These are phyloP conservation scores for Penicillium nucicola DNA, from an alignment of 495 filamentous ascomycete genomes.

Conservation along the genomic window DNA sequence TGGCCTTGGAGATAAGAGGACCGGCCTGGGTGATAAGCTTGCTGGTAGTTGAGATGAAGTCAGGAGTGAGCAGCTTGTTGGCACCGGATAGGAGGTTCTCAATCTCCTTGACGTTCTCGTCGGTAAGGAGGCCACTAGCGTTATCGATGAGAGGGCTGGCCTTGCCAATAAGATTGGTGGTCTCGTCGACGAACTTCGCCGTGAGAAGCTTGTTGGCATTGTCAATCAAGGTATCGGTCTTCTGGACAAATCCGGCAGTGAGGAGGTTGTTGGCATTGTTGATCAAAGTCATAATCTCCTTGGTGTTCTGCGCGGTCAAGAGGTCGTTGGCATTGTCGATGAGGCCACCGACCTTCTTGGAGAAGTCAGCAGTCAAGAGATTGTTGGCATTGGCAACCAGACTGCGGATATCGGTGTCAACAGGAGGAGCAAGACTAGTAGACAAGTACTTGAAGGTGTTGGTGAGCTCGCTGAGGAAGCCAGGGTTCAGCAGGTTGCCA, in stretches of 20 bases:
- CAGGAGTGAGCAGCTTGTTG: constrained; percentile 31
- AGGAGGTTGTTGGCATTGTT: constrained; percentile 29
- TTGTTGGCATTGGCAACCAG: constrained; percentile 33
- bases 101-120: constrained; percentile 33
- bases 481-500: constrained; percentile 17
- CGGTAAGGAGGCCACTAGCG: constrained; percentile 37
- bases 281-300: constrained; percentile 37
- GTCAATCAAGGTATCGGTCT: constrained; percentile 16
- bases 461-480: constrained; percentile 25
- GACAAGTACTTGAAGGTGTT: constrained; percentile 34
- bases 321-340: constrained; percentile 23
- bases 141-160: constrained; percentile 36
- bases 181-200: constrained; percentile 18
- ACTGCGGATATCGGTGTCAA: constrained; percentile 37
- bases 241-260: constrained; percentile 26
- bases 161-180: constrained; percentile 31
- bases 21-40: constrained; percentile 36
- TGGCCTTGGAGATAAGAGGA: constrained; percentile 33
- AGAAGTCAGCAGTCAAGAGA: constrained; percentile 27
- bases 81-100: constrained; percentile 35
- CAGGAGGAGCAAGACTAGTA: constrained; percentile 34
- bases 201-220: constrained; percentile 19
- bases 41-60: constrained; percentile 39
- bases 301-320: constrained; percentile 33
- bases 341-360: constrained; percentile 35